Evolutionary conservation across 768 basidiomycete genomes (phyloP).

Genomic region (Clitopilus hobsonii): DNA sequence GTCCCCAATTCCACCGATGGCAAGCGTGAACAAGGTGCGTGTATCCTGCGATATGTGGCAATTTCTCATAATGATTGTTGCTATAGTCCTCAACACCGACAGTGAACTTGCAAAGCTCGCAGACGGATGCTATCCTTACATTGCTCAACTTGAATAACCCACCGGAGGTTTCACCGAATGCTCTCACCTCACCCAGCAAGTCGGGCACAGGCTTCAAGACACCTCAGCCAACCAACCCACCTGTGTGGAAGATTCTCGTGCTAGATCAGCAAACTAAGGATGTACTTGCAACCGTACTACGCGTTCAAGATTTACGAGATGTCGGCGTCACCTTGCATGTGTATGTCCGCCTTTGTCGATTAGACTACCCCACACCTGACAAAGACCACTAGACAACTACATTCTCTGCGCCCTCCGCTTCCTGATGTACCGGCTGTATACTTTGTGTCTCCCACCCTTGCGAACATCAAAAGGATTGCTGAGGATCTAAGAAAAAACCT

Average conservation of each 20-base stretch:
- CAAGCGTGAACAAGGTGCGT: slow-evolving; percentile 30
- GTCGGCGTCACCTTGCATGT: slow-evolving; percentile 97
- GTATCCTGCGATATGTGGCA: slow-evolving; percentile 7
- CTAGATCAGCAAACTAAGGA: slow-evolving; percentile 96
- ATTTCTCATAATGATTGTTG: slow-evolving; percentile 1
- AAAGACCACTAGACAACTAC: slow-evolving; percentile 65
- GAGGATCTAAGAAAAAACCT: slow-evolving; percentile 87
- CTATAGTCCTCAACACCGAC: slow-evolving; percentile 28
- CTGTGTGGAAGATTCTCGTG: slow-evolving; percentile 95
- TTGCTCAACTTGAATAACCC: slow-evolving; percentile 84
- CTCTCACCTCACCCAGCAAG: slow-evolving; percentile 31
- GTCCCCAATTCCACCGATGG: slow-evolving; percentile 20
- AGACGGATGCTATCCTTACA: slow-evolving; percentile 79
- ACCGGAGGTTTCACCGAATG: slow-evolving; percentile 30
- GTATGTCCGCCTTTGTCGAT: slow-evolving; percentile 42
- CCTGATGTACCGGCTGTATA: slow-evolving; percentile 97
- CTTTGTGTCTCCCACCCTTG: slow-evolving; percentile 87
- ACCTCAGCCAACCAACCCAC: slow-evolving; percentile 55
- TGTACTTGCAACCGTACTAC: slow-evolving; percentile 88
- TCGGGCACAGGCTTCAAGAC: slow-evolving; percentile 41
- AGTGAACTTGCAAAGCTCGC: slow-evolving; percentile 78
- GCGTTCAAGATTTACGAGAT: slow-evolving; percentile 95
- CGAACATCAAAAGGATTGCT: slow-evolving; percentile 86
- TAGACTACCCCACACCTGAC: slow-evolving; percentile 6
- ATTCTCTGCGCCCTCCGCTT: slow-evolving; percentile 81